Evolutionary conservation across 2,329 filamentous ascomycete species (phyloP).

Genomic region (Clarireedia hainanense): DNA sequence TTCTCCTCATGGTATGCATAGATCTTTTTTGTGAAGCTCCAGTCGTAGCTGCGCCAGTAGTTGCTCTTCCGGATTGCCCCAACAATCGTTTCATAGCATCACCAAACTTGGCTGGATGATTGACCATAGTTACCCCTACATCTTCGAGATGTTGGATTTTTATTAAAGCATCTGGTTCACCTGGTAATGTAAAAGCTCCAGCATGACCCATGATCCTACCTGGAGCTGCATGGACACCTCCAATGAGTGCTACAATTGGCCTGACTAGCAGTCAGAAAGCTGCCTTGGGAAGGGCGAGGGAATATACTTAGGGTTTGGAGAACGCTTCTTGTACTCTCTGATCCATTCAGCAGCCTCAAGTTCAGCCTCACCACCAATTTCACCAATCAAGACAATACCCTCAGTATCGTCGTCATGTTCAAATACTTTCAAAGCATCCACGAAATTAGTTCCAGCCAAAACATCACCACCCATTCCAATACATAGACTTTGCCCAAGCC

Average conservation of each 20-base stretch:
- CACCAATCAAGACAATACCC: constrained; percentile 60
- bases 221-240: constrained; percentile 53
- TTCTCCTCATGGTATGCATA: constrained; percentile 40
- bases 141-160: constrained; percentile 61
- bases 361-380: constrained; percentile 59
- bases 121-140: constrained; percentile 61
- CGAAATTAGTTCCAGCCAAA: constrained; percentile 64
- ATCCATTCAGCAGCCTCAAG: constrained; percentile 68
- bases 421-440: constrained; percentile 60
- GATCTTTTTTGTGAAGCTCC: constrained; percentile 39
- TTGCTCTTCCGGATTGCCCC: constrained; percentile 31
- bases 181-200: constrained; percentile 61
- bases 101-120: constrained; percentile 71
- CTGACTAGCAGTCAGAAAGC: constrained; percentile 30
- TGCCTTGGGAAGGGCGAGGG: too few species aligned
- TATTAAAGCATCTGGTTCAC: constrained; percentile 54
- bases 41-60: constrained; percentile 28
- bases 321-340: constrained; percentile 50
- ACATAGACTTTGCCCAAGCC: constrained; percentile 63
- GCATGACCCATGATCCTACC: constrained; percentile 73
- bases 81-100: constrained; percentile 57
- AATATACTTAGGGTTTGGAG: constrained; percentile 52
- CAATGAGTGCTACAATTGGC: constrained; percentile 66
- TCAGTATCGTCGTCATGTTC: constrained; percentile 58
- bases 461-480: constrained; percentile 70